phyloP scores from a whole-genome alignment of 805 yeast species.

The Schizosaccharomyces octosporus region DNA sequence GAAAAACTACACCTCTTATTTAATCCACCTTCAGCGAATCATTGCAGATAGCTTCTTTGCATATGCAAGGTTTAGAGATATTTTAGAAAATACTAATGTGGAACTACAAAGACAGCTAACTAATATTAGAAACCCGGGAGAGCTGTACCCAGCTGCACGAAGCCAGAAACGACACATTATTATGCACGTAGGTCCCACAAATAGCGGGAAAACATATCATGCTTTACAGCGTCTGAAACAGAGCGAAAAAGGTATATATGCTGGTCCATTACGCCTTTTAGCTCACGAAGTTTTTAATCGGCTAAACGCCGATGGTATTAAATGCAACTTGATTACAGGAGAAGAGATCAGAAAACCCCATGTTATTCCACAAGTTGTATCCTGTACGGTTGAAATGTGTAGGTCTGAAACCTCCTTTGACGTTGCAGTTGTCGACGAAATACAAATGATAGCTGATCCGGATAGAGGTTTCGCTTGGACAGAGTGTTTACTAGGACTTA shows the following conservation, averaged over 20 bases:
- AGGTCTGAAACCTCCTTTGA: slow-evolving; percentile 47
- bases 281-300: slow-evolving; percentile 82
- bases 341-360: slow-evolving; percentile 58
- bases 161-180: slow-evolving; percentile 50
- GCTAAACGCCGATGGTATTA: slow-evolving; percentile 36
- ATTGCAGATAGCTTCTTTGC: too few relatives aligned
- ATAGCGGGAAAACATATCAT: slow-evolving; percentile 77
- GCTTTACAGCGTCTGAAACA: slow-evolving; percentile 45
- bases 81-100: background rate
- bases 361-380: slow-evolving; percentile 47
- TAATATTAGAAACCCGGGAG: background rate
- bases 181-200: slow-evolving; percentile 96
- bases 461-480: slow-evolving; percentile 89
- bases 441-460: slow-evolving; percentile 73
- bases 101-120: background rate
- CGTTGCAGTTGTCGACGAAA: slow-evolving; percentile 80
- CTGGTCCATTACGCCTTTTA: slow-evolving; percentile 75
- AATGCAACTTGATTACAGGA: slow-evolving; percentile 82
- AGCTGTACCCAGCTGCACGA: slow-evolving; percentile 50
- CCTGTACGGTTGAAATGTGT: slow-evolving; percentile 88
- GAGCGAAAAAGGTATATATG: slow-evolving; percentile 61
- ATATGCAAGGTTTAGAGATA: background rate
- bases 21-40: background rate
- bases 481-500: slow-evolving; percentile 62
- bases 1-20: background rate